Percentiles rank a stretch among this genome's conserved stretches.
These are phyloP conservation scores for Tetracentron sinense DNA, from an alignment of 164 flowering plant species.

Conservation along the genomic window DNA sequence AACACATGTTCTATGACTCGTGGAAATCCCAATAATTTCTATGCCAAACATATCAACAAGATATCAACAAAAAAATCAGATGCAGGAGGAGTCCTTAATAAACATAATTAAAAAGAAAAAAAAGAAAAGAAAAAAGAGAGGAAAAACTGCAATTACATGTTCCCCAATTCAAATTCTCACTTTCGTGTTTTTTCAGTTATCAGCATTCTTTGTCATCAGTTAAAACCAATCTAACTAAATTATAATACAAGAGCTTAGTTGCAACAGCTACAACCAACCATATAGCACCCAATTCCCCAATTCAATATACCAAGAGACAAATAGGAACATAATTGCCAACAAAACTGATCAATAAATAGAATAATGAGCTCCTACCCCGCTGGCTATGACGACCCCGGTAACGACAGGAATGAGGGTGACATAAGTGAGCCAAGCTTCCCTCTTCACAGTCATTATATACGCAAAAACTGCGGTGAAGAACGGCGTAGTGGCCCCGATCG, in stretches of 20 bases:
- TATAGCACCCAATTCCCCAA: background rate
- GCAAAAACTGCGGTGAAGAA: slow-evolving; percentile 25
- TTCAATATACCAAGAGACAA: background rate
- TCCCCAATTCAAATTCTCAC: background rate
- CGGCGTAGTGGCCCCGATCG: slow-evolving; percentile 26
- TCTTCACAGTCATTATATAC: slow-evolving; percentile 19
- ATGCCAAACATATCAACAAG: too few species aligned
- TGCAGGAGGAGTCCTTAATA: too few species aligned
- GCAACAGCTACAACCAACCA: background rate
- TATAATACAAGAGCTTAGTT: background rate
- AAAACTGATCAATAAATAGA: background rate
- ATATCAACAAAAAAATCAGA: too few species aligned
- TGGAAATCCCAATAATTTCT: too few species aligned
- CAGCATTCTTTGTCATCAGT: background rate
- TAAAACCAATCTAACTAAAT: background rate
- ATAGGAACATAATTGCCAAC: background rate
- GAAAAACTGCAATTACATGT: background rate
- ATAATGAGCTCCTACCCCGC: slow-evolving; percentile 12
- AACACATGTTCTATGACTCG: too few species aligned
- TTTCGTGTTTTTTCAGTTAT: background rate
- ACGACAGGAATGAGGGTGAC: slow-evolving; percentile 25
- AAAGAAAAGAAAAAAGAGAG: too few species aligned
- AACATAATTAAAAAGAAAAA: too few species aligned
- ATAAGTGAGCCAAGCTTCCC: slow-evolving; percentile 18
- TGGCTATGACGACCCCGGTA: slow-evolving; percentile 22